Percentiles rank a stretch among this genome's conserved stretches.
phyloP scores from a whole-genome alignment of 495 filamentous ascomycete species.

The Hamigera avellanea region DNA sequence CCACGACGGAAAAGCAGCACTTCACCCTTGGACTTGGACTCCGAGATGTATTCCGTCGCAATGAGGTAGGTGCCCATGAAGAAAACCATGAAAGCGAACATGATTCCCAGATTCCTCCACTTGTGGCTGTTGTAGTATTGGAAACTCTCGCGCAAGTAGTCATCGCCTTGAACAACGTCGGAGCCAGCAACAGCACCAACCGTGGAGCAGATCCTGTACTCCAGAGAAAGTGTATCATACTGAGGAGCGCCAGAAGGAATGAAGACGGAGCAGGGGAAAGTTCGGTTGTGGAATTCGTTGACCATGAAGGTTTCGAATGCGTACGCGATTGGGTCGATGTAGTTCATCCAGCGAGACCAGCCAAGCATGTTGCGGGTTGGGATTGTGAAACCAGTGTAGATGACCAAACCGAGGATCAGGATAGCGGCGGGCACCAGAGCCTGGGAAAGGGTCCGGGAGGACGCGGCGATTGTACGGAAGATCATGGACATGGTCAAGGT shows the following conservation, averaged over 20 bases:
- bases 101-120: conserved; percentile 63
- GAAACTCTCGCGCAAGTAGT: conserved; percentile 43
- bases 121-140: conserved; percentile 45
- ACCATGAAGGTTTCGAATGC: conserved; percentile 40
- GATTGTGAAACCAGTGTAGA: conserved; percentile 43
- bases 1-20: conserved; percentile 41
- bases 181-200: conserved; percentile 42
- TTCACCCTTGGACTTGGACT: conserved; percentile 40
- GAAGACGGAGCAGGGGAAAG: conserved; percentile 36
- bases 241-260: conserved; percentile 30
- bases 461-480: conserved; percentile 39
- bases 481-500: conserved; percentile 51
- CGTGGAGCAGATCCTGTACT: conserved; percentile 36
- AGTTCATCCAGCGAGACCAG: conserved; percentile 45
- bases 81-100: conserved; percentile 53
- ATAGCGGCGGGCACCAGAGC: conserved; percentile 41
- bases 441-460: conserved; percentile 41
- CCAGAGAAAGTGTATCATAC: conserved; percentile 7
- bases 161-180: conserved; percentile 32
- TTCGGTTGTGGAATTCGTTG: conserved; percentile 49
- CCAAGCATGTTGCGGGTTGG: conserved; percentile 38
- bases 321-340: conserved; percentile 38
- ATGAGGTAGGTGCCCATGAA: conserved; percentile 40
- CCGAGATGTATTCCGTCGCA: conserved; percentile 35
- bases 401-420: conserved; percentile 39